phyloP scores from a whole-genome alignment of 305 asterid species.

The Striga hermonthica region DNA sequence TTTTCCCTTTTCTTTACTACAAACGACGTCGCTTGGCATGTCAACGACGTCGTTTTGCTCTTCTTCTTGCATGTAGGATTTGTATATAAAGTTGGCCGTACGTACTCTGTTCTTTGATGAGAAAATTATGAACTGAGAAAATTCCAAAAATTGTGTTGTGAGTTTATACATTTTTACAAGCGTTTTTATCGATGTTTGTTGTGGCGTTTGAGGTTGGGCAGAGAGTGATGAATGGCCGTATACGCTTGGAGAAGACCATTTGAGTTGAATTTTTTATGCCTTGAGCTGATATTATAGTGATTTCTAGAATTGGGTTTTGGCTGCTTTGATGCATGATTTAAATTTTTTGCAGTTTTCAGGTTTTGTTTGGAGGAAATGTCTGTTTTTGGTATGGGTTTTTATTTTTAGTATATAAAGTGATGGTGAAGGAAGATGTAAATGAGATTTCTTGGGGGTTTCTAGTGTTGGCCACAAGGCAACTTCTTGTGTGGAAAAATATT shows the following conservation, averaged over 20 bases:
- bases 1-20: too few species aligned
- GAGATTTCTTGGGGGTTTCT: constrained; percentile 27
- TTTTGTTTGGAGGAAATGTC: background rate
- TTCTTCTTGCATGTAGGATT: too few species aligned
- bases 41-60: too few species aligned
- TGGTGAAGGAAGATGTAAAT: constrained; percentile 1
- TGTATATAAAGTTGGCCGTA: too few species aligned
- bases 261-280: constrained; percentile 8
- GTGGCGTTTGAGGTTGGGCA: constrained; percentile 16
- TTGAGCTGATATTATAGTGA: constrained; percentile 36
- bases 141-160: too few species aligned
- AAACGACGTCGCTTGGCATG: too few species aligned
- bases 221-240: constrained; percentile 30
- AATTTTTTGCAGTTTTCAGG: background rate
- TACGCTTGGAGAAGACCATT: constrained; percentile 19
- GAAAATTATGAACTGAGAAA: too few species aligned
- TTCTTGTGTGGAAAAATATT: constrained; percentile 31
- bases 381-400: background rate
- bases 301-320: constrained; percentile 25
- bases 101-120: too few species aligned
- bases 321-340: constrained; percentile 18
- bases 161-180: too few species aligned
- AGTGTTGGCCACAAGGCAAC: constrained; percentile 20
- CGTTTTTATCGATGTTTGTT: background rate
- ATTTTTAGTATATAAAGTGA: too few species aligned